Evolutionary conservation across 2,329 filamentous ascomycete genomes (phyloP).

Genomic region (Decorospora gaudefroyi): DNA sequence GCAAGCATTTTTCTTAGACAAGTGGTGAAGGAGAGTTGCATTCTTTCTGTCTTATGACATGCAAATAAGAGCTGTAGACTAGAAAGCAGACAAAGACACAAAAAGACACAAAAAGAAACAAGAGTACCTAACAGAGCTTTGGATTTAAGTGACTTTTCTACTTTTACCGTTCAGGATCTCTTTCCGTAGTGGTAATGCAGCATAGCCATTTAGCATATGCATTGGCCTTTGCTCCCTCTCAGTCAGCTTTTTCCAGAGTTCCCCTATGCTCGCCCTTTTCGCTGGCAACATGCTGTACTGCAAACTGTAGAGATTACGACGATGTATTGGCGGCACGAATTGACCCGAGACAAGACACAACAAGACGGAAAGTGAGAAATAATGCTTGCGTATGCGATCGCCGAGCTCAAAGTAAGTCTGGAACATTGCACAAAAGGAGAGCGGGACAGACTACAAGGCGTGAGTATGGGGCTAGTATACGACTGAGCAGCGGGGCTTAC

Average conservation of each 20-base stretch:
- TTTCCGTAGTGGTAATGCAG: constrained; percentile 4
- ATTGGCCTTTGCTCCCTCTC: constrained; percentile 15
- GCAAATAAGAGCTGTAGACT: neutral
- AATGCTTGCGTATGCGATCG: constrained; percentile 90
- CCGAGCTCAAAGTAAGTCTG: constrained; percentile 96
- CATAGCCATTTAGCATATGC: constrained; percentile 13
- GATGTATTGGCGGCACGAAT: constrained; percentile 92
- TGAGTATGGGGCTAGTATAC: neutral
- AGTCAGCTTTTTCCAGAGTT: constrained; percentile 77
- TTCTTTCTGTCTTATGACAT: too few relatives aligned
- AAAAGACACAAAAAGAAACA: neutral
- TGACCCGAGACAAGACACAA: constrained; percentile 86
- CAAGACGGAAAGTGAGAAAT: constrained; percentile 85
- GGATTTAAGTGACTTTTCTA: constrained; percentile 8
- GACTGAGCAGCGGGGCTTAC: constrained; percentile 52
- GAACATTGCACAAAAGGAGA: constrained; percentile 93
- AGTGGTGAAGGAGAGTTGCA: neutral
- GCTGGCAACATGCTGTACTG: constrained; percentile 98
- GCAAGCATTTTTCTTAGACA: neutral
- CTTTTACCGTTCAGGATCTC: constrained; percentile 9
- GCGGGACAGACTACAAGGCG: constrained; percentile 67
- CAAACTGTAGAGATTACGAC: constrained; percentile 91
- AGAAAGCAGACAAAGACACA: too few relatives aligned
- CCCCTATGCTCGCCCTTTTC: constrained; percentile 74
- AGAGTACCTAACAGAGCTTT: neutral